Evolutionary conservation across 495 filamentous ascomycete genomes (phyloP).

Genomic region (Aspergillus avenaceus): DNA sequence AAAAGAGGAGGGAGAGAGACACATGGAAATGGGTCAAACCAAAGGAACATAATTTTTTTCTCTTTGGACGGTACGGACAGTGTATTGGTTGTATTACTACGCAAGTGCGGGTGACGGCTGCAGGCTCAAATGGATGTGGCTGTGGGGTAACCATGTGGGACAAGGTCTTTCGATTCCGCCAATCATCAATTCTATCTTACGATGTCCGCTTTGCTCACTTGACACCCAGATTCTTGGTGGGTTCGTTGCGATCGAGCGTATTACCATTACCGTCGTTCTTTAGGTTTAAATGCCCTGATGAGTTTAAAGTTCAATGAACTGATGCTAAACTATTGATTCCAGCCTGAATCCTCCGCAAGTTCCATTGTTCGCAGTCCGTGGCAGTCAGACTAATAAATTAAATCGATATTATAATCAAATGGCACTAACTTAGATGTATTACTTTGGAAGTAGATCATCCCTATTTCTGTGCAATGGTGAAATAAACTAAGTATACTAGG

Average conservation of each 20-base stretch:
- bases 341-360: background rate
- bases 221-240: background rate
- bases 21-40: background rate
- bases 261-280: background rate
- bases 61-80: slow-evolving; percentile 1
- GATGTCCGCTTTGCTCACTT: slow-evolving; percentile 1
- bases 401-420: too few species aligned
- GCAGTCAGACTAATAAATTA: too few species aligned
- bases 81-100: slow-evolving; percentile 1
- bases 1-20: background rate
- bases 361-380: background rate
- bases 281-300: background rate
- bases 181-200: background rate
- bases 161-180: background rate
- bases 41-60: background rate
- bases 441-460: background rate
- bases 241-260: background rate
- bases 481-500: too few species aligned
- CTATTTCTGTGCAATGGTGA: background rate
- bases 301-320: background rate
- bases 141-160: slow-evolving; percentile 5
- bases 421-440: too few species aligned
- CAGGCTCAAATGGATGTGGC: slow-evolving; percentile 9
- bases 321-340: background rate
- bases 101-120: slow-evolving; percentile 7